A percentile compares a stretch with the other conserved stretches of the same genome.
Conservation (phyloP, 148 eudicot genomes). For the Linanthus parryae region DNA sequence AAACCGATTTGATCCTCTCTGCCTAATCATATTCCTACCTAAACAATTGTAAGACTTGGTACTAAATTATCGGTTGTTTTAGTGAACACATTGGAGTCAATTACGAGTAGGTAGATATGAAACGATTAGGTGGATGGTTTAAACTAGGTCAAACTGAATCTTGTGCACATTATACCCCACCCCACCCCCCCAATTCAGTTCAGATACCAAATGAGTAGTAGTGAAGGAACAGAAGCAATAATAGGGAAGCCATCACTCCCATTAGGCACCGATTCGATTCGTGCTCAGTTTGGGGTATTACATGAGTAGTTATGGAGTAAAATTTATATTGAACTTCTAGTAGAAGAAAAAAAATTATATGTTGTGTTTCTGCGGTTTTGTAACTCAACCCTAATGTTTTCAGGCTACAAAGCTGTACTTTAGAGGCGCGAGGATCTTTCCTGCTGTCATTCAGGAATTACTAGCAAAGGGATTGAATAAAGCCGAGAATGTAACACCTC, state of each 20-base stretch:
- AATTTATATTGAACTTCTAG: not conserved
- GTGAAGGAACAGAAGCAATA: too few relatives aligned
- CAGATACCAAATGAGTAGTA: too few relatives aligned
- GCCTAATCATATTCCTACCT: too few relatives aligned
- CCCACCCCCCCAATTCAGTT: too few relatives aligned
- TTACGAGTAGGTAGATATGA: not conserved
- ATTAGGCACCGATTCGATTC: too few relatives aligned
- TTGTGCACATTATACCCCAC: too few relatives aligned
- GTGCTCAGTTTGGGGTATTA: too few relatives aligned
- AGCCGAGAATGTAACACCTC: slow-evolving; percentile 56
- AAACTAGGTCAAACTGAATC: too few relatives aligned
- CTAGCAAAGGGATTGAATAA: slow-evolving; percentile 70
- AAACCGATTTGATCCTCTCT: too few relatives aligned
- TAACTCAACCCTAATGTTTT: not conserved
- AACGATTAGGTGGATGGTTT: too few relatives aligned
- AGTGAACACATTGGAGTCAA: not conserved
- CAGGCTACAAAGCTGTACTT: slow-evolving; percentile 69
- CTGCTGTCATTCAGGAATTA: slow-evolving; percentile 77
- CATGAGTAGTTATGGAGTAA: not conserved
- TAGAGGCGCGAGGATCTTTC: slow-evolving; percentile 80
- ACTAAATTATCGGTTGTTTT: not conserved
- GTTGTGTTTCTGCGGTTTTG: not conserved
- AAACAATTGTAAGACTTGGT: too few relatives aligned
- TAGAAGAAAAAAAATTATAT: not conserved
- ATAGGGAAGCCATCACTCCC: too few relatives aligned